phyloP scores from a whole-genome alignment of 139 green algal species.

The Chlorella sorokiniana region DNA sequence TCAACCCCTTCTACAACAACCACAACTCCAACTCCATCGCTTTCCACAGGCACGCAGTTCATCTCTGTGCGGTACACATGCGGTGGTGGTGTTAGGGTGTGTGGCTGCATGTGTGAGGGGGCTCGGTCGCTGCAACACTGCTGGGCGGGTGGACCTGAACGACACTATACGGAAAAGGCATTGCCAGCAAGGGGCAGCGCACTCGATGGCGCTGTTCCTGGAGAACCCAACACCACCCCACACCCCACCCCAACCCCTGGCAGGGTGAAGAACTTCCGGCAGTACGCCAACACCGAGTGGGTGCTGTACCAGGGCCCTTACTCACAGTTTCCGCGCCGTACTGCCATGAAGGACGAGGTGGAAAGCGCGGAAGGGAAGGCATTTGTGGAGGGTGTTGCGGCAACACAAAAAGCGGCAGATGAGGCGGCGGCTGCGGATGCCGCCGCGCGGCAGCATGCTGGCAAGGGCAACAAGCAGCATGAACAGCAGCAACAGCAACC shows the following conservation, averaged over 20 bases:
- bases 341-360: slow-evolving; percentile 2
- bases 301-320: background rate
- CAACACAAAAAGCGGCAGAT: background rate
- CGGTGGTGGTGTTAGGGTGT: too few relatives aligned
- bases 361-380: background rate
- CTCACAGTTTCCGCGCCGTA: background rate
- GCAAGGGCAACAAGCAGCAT: background rate
- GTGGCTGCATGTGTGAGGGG: too few relatives aligned
- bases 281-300: slow-evolving; percentile 32
- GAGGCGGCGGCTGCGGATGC: background rate
- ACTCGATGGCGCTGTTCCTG: too few relatives aligned
- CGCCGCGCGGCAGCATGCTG: too few relatives aligned
- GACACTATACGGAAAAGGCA: too few relatives aligned
- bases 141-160: too few relatives aligned
- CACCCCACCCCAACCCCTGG: background rate
- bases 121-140: too few relatives aligned
- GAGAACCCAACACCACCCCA: too few relatives aligned
- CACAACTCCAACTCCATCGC: slow-evolving; percentile 39
- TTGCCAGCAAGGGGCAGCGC: too few relatives aligned
- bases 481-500: background rate
- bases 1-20: slow-evolving; percentile 26
- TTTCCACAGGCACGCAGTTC: slow-evolving; percentile 27
- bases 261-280: slow-evolving; percentile 24
- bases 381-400: background rate
- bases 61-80: too few relatives aligned